Conservation (phyloP, 2,329 filamentous ascomycete species). For the Exophiala dermatitidis region DNA sequence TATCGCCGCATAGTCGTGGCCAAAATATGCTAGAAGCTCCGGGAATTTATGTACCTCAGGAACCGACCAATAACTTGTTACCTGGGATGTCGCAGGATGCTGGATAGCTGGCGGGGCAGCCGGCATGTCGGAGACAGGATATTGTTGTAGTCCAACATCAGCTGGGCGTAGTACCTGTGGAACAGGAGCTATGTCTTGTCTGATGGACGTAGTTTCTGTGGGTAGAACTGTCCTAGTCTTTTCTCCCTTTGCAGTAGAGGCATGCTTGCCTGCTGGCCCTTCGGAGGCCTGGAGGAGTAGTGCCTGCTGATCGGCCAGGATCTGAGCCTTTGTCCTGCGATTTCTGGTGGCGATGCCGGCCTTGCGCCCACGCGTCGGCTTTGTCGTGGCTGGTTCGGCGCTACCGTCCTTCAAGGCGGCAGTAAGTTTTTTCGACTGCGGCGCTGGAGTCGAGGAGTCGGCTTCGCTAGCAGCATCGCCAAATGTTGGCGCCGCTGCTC, state of each 20-base stretch:
- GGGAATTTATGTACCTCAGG: conserved; percentile 44
- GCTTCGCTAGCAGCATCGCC: conserved; percentile 31
- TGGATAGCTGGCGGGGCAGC: conserved; percentile 1
- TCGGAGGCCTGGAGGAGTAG: conserved; percentile 13
- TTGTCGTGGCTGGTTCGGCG: conserved; percentile 28
- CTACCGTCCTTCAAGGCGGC: conserved; percentile 26
- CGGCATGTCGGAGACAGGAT: conserved; percentile 10
- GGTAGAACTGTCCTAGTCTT: conserved; percentile 19
- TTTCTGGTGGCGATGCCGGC: conserved; percentile 24
- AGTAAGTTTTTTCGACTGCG: conserved; percentile 27
- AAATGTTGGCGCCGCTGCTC: conserved; percentile 46
- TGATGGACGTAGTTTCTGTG: conserved; percentile 14
- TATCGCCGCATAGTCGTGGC: conserved; percentile 44
- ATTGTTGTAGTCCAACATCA: conserved; percentile 12
- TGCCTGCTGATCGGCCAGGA: conserved; percentile 22
- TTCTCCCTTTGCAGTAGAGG: conserved; percentile 6
- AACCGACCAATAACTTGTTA: conserved; percentile 48
- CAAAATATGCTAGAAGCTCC: conserved; percentile 41
- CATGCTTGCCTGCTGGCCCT: conserved; percentile 16
- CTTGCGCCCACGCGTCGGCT: conserved; percentile 24
- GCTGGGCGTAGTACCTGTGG: conserved; percentile 9
- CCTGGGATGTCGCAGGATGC: conserved; percentile 29
- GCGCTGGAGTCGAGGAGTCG: conserved; percentile 31
- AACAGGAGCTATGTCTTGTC: conserved; percentile 8
- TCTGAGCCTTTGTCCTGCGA: conserved; percentile 26